Evolutionary conservation across 2,329 filamentous ascomycete species (phyloP).

Genomic region (Epichloe brachyelytri): DNA sequence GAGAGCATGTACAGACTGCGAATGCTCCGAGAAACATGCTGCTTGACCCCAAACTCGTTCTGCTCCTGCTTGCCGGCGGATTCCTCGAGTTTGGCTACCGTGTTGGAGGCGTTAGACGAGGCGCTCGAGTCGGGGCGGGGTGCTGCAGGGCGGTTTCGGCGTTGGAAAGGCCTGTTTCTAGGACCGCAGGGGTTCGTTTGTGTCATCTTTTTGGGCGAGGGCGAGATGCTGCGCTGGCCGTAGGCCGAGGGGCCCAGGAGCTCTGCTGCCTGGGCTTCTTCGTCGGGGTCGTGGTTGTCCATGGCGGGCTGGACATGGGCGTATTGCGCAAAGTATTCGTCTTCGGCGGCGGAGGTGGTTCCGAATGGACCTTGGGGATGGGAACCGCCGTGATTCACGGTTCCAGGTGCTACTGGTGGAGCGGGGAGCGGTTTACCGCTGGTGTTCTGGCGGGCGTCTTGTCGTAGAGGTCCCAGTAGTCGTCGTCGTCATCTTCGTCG

Average conservation of each 20-base stretch:
- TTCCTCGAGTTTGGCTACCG: conserved; percentile 50
- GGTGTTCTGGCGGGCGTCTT: conserved; percentile 54
- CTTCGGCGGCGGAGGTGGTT: conserved; percentile 35
- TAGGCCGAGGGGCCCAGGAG: conserved; percentile 22
- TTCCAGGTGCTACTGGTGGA: conserved; percentile 26
- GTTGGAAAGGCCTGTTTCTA: background rate
- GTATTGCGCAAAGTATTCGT: conserved; percentile 66
- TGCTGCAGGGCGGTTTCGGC: conserved; percentile 28
- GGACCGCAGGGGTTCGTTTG: conserved; percentile 13
- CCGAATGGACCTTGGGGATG: conserved; percentile 12
- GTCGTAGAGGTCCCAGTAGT: conserved; percentile 72
- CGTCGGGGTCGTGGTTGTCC: conserved; percentile 71
- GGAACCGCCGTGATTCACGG: conserved; percentile 9
- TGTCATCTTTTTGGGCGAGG: background rate
- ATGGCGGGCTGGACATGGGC: conserved; percentile 67
- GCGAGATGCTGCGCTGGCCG: conserved; percentile 4
- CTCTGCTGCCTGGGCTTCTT: conserved; percentile 31
- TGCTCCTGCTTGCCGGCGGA: conserved; percentile 44
- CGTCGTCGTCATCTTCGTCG: conserved; percentile 30
- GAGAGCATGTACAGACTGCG: conserved; percentile 65
- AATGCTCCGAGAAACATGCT: conserved; percentile 65
- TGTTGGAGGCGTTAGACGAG: conserved; percentile 39
- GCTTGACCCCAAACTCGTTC: conserved; percentile 60
- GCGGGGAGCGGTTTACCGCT: conserved; percentile 50
- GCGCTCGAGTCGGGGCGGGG: conserved; percentile 45